Percentiles rank a stretch among this genome's conserved stretches.
These are phyloP conservation scores for Daldinia sp. DNA, from an alignment of 2,329 filamentous ascomycete species.

Conservation along the genomic window DNA sequence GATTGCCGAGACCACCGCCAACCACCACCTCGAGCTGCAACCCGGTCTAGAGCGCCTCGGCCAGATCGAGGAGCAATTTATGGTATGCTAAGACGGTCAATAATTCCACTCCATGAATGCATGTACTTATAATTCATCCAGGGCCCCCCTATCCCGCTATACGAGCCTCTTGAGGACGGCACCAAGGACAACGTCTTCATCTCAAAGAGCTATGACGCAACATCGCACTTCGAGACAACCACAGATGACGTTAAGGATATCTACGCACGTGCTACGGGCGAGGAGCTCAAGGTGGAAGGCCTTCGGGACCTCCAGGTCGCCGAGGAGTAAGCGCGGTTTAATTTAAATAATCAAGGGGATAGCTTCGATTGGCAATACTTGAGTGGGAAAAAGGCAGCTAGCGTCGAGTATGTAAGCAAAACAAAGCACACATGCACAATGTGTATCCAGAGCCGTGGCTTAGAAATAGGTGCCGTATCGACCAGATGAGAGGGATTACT, in stretches of 20 bases:
- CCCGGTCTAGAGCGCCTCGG: constrained; percentile 92
- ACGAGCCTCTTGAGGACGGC: constrained; percentile 87
- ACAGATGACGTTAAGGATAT: constrained; percentile 94
- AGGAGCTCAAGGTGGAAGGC: constrained; percentile 88
- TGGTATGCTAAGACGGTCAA: constrained; percentile 75
- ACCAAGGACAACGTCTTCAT: constrained; percentile 92
- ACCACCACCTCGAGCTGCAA: constrained; percentile 95
- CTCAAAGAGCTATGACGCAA: constrained; percentile 98
- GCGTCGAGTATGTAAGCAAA: not conserved
- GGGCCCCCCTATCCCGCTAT: constrained; percentile 88
- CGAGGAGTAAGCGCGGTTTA: constrained; percentile 62
- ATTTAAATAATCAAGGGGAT: not conserved
- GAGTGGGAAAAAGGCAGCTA: not conserved
- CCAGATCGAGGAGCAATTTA: constrained; percentile 95
- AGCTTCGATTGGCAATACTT: constrained; percentile 2
- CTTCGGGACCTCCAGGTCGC: constrained; percentile 80
- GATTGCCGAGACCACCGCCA: constrained; percentile 88
- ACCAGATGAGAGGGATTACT: not conserved
- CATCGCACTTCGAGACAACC: constrained; percentile 94
- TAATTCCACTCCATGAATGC: not conserved
- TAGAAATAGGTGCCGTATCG: not conserved
- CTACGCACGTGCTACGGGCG: constrained; percentile 82
- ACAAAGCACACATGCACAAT: not conserved
- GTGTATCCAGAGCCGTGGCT: constrained; percentile 11
- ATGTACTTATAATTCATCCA: constrained; percentile 41